Evolutionary conservation across 345 rosid species (phyloP).

Genomic region (Laguncularia racemosa): DNA sequence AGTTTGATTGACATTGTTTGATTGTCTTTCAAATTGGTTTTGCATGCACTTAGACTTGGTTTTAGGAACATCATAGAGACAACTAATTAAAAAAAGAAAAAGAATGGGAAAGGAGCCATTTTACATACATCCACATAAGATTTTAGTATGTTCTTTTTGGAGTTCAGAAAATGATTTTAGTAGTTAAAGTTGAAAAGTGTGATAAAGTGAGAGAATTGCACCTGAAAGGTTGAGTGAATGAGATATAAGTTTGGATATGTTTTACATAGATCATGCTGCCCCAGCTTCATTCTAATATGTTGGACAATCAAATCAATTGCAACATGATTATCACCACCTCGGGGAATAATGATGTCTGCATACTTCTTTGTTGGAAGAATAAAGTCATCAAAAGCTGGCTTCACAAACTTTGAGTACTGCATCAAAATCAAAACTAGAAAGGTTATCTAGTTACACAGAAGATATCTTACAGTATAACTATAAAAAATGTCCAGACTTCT

Average conservation of each 20-base stretch:
- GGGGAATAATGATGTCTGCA: conserved; percentile 98
- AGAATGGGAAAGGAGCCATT: background rate
- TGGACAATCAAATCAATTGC: conserved; percentile 98
- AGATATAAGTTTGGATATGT: conserved; percentile 89
- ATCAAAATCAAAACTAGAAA: conserved; percentile 16
- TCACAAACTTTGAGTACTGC: conserved; percentile 99
- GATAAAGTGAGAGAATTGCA: conserved; percentile 13
- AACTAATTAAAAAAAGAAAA: background rate
- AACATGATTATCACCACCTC: conserved; percentile 98
- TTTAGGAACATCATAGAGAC: conserved; percentile 11
- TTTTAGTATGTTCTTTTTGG: too few species aligned
- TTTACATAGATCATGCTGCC: conserved; percentile 97
- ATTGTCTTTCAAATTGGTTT: too few species aligned
- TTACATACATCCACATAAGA: too few species aligned
- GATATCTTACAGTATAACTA: too few species aligned
- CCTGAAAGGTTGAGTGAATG: conserved; percentile 99
- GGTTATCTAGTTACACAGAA: too few species aligned
- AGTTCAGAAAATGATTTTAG: too few species aligned
- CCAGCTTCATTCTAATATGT: conserved; percentile 94
- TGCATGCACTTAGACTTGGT: too few species aligned
- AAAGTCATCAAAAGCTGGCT: conserved; percentile 98
- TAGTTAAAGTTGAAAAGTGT: background rate
- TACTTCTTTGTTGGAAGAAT: conserved; percentile 98
- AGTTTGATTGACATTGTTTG: too few species aligned
- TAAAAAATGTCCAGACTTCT: too few species aligned